These are phyloP conservation scores for Penicillium sp. DNA, from an alignment of 2,329 filamentous ascomycete genomes.

Conservation along the genomic window DNA sequence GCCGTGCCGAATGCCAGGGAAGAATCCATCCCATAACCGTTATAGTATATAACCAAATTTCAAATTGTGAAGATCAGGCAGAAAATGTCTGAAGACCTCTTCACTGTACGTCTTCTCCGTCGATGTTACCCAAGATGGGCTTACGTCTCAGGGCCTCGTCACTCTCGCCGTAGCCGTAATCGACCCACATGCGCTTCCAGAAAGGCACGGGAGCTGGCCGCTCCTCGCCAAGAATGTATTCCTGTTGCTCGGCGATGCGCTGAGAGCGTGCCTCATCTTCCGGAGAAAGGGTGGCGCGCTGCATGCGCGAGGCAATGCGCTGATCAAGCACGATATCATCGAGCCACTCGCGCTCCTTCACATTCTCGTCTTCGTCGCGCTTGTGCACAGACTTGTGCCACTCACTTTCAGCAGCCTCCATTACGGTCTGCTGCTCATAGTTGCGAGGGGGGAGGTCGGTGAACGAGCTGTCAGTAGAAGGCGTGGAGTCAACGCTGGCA, in stretches of 20 bases:
- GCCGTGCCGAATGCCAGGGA: slow-evolving; percentile 12
- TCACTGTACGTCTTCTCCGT: slow-evolving; percentile 30
- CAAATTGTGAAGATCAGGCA: neutral
- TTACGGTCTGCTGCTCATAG: slow-evolving; percentile 64
- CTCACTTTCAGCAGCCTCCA: slow-evolving; percentile 71
- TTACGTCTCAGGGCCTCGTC: slow-evolving; percentile 41
- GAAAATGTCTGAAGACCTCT: neutral
- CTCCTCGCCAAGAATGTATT: slow-evolving; percentile 67
- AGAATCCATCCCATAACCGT: slow-evolving; percentile 21
- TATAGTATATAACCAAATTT: slow-evolving; percentile 23
- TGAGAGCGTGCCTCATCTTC: slow-evolving; percentile 69
- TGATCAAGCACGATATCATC: slow-evolving; percentile 73
- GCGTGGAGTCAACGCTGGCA: slow-evolving; percentile 21
- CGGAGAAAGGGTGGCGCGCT: slow-evolving; percentile 67
- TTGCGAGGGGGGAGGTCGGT: slow-evolving; percentile 34
- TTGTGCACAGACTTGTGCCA: slow-evolving; percentile 81
- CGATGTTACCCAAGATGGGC: slow-evolving; percentile 43
- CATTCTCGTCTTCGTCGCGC: slow-evolving; percentile 49
- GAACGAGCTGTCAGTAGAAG: slow-evolving; percentile 45
- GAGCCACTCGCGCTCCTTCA: slow-evolving; percentile 72
- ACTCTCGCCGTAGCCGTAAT: slow-evolving; percentile 44
- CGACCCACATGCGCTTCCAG: slow-evolving; percentile 43
- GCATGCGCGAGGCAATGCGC: slow-evolving; percentile 76
- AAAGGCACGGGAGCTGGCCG: slow-evolving; percentile 36
- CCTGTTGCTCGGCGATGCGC: slow-evolving; percentile 62